Evolutionary conservation across 345 rosid species (phyloP).

Genomic region (Corchorus capsularis): DNA sequence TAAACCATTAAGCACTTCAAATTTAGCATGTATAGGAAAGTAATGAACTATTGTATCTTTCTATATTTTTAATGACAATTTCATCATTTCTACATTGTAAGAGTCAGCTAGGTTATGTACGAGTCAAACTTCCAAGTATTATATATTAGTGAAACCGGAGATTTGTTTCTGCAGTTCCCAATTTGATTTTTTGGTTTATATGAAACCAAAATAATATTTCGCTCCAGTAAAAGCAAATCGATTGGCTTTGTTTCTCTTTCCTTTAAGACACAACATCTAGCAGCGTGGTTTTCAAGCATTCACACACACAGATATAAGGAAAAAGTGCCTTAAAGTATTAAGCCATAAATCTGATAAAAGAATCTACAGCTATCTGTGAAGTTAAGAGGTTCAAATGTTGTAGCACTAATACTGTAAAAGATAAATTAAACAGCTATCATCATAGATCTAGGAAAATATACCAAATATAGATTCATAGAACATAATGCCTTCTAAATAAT

Average conservation of each 20-base stretch:
- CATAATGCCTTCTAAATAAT: background rate
- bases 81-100: background rate
- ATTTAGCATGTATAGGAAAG: background rate
- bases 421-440: constrained; percentile 3
- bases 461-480: constrained; percentile 1
- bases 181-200: background rate
- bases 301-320: background rate
- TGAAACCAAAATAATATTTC: background rate
- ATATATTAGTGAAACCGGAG: background rate
- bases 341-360: background rate
- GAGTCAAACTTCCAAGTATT: background rate
- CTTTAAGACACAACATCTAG: background rate
- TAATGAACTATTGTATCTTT: background rate
- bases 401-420: background rate
- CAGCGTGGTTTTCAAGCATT: background rate
- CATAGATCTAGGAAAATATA: background rate
- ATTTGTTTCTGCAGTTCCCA: background rate
- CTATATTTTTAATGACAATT: background rate
- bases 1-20: constrained; percentile 1
- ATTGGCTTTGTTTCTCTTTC: background rate
- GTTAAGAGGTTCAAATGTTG: background rate
- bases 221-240: background rate
- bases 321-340: background rate
- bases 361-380: background rate
- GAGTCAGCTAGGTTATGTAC: background rate